These are phyloP conservation scores for Podila epicladia DNA, from an alignment of 192 early-diverging fungal species.

Conservation along the genomic window DNA sequence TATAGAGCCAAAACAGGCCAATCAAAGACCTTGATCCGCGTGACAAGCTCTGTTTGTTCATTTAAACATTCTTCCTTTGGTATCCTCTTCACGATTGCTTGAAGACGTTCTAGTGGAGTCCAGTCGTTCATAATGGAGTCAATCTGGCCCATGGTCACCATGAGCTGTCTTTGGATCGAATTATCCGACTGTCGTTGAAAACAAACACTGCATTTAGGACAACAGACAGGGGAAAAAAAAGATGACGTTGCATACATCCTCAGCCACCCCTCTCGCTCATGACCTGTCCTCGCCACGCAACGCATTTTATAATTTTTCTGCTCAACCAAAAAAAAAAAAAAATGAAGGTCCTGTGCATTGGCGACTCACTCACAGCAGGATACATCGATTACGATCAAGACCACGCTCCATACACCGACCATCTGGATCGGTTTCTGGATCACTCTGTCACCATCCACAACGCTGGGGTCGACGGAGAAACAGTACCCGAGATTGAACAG, in stretches of 20 bases:
- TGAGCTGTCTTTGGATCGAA: neutral
- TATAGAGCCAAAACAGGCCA: neutral
- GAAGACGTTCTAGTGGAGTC: too few species aligned
- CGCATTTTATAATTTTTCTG: too few species aligned
- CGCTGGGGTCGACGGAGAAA: conserved; percentile 24
- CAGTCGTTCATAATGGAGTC: too few species aligned
- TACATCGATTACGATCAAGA: neutral
- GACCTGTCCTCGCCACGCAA: neutral
- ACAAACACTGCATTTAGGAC: too few species aligned
- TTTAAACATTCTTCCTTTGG: neutral
- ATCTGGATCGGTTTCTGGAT: neutral
- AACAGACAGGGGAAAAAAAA: neutral
- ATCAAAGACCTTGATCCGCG: neutral
- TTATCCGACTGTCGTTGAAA: neutral
- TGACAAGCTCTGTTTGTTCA: neutral
- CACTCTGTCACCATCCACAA: conserved; percentile 10
- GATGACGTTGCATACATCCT: neutral
- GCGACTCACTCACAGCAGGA: conserved; percentile 23
- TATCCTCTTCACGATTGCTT: too few species aligned
- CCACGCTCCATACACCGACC: conserved; percentile 6
- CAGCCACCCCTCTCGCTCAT: neutral
- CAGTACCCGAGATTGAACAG: neutral
- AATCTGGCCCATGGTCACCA: too few species aligned
- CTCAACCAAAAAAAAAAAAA: too few species aligned
- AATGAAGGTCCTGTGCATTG: conserved; percentile 17